Base-by-base conservation (phyloP, 306 rosid species). In the Quercus wislizeni region DNA sequence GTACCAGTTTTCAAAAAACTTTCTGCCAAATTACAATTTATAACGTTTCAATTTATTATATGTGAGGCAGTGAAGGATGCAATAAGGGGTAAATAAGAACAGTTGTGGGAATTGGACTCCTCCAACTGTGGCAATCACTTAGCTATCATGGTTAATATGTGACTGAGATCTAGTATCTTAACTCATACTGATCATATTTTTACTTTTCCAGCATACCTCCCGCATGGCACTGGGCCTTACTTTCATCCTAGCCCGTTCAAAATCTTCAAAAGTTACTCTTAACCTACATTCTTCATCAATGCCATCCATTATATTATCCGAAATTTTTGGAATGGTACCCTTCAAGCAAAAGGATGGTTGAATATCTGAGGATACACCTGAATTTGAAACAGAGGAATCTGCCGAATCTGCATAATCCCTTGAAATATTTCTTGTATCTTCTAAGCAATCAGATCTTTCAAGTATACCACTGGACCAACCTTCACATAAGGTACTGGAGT, bases 221-320 rank as follows among this genome's bases (percentile, higher is more conserved):
- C 97, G 87, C 97, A 94, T 94, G 83, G 99, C 99, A 91, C 97
- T 94, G 71, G 97, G 99, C 74, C 95, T 85, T 78, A 92, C 91
- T 91, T 82, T 90, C 84, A 85, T 81, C 86, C 81, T 88, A 63
- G 99, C 97, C 85, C 85, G 87, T 85, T 86, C 91, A 86, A 94
- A 94, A 86, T 92, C 97, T 78, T 91, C 97, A 84, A 85, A 91
- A 76, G 65, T 75, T 75, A 92, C 87, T 81, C 80, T 84, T 78
- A 92, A 85, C 65, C 25, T n/a, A 55, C 70, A 82, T 59, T 83
- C 90, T 67, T 87, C 86, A 75, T 86, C 88, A 74, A 51, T 35
- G 41, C 62, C 80, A 78, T 81, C 76, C 46, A 54, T 31, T 41
- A 35, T 78, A 68, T 76, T 76, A 52, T 85, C 85, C 13, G 28